These are phyloP conservation scores for Kwoniella europaea DNA, from an alignment of 768 basidiomycete genomes.

Conservation along the genomic window DNA sequence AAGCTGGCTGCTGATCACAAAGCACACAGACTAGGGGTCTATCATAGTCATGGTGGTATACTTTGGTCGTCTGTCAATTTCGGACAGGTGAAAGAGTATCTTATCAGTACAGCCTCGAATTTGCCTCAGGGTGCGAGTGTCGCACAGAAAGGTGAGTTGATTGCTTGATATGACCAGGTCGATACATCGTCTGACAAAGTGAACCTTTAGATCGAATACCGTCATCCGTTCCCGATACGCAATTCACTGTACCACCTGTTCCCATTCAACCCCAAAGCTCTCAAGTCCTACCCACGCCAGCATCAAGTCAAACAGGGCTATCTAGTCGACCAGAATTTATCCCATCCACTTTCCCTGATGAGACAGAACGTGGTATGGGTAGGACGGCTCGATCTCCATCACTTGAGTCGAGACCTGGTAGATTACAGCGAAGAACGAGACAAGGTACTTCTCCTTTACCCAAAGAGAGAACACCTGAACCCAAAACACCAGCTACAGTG, in stretches of 20 bases:
- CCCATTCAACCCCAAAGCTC: slow-evolving; percentile 8
- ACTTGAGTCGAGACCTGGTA: neutral
- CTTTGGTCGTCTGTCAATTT: slow-evolving; percentile 35
- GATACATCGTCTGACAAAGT: neutral
- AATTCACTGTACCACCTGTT: slow-evolving; percentile 1
- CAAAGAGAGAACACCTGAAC: slow-evolving; percentile 17
- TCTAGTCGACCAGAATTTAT: slow-evolving; percentile 26
- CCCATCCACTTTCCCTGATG: slow-evolving; percentile 50
- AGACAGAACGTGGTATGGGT: slow-evolving; percentile 15
- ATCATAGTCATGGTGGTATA: slow-evolving; percentile 29
- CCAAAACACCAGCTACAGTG: slow-evolving; percentile 4
- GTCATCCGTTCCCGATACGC: neutral
- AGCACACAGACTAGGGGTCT: slow-evolving; percentile 25
- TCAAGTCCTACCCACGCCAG: neutral
- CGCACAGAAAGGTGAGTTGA: slow-evolving; percentile 1
- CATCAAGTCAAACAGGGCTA: neutral
- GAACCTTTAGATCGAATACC: slow-evolving; percentile 7
- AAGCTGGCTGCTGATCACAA: slow-evolving; percentile 3
- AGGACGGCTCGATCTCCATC: slow-evolving; percentile 8
- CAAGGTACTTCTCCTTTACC: slow-evolving; percentile 6
- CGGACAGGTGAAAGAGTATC: slow-evolving; percentile 30
- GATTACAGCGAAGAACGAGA: slow-evolving; percentile 1
- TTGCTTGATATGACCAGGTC: neutral
- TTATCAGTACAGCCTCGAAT: slow-evolving; percentile 22
- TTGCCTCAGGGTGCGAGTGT: neutral